A percentile compares a stretch with the other conserved stretches of the same genome.
phyloP scores from a whole-genome alignment of 257 asterid genomes.

The Ehretia macrophylla region DNA sequence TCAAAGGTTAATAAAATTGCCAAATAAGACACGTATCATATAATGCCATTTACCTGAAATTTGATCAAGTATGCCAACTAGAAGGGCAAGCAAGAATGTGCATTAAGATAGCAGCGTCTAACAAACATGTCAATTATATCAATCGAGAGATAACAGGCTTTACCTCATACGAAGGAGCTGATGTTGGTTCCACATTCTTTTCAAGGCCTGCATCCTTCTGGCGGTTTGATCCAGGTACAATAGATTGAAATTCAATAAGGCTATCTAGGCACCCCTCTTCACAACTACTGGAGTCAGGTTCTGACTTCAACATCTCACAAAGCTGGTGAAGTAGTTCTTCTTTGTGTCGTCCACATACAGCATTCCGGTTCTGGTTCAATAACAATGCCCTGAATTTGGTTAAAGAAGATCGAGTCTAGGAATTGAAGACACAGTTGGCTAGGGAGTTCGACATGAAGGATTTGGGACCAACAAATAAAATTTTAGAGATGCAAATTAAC shows the following conservation, averaged over 20 bases:
- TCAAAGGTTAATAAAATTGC: too few species aligned
- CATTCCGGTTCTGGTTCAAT: constrained; percentile 76
- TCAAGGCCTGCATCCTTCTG: constrained; percentile 23
- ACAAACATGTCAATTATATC: not conserved
- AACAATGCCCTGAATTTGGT: constrained; percentile 12
- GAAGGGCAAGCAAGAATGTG: too few species aligned
- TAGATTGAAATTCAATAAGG: constrained; percentile 23
- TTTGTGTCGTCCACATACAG: constrained; percentile 74
- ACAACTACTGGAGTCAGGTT: constrained; percentile 49
- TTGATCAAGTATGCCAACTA: too few species aligned
- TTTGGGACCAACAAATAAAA: too few species aligned
- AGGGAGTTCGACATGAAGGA: too few species aligned
- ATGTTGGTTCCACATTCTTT: constrained; percentile 25
- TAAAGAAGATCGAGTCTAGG: constrained; percentile 3
- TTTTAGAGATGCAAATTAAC: too few species aligned
- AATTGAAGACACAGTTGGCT: too few species aligned
- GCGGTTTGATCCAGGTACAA: constrained; percentile 27
- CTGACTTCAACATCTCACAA: constrained; percentile 58
- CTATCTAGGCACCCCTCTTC: constrained; percentile 43
- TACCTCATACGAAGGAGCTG: constrained; percentile 54
- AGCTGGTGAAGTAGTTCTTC: constrained; percentile 77
- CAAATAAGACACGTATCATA: too few species aligned
- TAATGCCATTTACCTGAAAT: too few species aligned
- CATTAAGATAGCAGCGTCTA: too few species aligned
- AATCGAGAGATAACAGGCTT: not conserved